These are phyloP conservation scores for Termitomyces titanicus DNA, from an alignment of 768 basidiomycete genomes.

Conservation along the genomic window DNA sequence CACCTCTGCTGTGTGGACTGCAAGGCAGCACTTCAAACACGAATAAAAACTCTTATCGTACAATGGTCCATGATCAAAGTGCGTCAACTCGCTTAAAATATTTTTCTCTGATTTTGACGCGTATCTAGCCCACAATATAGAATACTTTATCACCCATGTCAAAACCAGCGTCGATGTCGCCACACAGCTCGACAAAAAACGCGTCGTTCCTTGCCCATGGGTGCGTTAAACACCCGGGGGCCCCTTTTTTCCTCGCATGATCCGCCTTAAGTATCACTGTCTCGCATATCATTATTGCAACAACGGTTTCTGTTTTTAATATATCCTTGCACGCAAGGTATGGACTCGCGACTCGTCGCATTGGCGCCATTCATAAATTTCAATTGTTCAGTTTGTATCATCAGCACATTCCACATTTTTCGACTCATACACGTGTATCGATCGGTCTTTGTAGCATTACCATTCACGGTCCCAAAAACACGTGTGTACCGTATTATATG, in stretches of 20 bases:
- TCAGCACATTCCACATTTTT: background rate
- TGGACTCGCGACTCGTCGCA: background rate
- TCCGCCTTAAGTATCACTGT: too few species aligned
- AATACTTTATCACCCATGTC: constrained; percentile 19
- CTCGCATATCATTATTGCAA: background rate
- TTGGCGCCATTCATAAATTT: background rate
- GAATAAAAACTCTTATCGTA: constrained; percentile 62
- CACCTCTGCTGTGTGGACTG: constrained; percentile 72
- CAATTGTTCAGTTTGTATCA: background rate
- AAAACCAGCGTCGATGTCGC: background rate
- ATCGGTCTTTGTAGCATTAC: background rate
- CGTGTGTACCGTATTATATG: background rate
- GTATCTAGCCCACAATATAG: constrained; percentile 32
- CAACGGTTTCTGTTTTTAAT: background rate
- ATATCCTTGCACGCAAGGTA: background rate
- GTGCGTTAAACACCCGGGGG: background rate
- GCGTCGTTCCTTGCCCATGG: too few species aligned
- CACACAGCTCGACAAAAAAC: background rate
- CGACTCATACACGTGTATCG: constrained; percentile 1
- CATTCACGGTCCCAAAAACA: background rate
- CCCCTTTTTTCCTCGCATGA: background rate
- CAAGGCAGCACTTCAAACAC: constrained; percentile 54
- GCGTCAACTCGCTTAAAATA: constrained; percentile 1
- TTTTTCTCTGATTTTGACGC: background rate
- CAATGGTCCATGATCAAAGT: constrained; percentile 85